Base-by-base conservation (phyloP, 371 early-diverging fungal genomes). In the Mucor ambiguus region DNA sequence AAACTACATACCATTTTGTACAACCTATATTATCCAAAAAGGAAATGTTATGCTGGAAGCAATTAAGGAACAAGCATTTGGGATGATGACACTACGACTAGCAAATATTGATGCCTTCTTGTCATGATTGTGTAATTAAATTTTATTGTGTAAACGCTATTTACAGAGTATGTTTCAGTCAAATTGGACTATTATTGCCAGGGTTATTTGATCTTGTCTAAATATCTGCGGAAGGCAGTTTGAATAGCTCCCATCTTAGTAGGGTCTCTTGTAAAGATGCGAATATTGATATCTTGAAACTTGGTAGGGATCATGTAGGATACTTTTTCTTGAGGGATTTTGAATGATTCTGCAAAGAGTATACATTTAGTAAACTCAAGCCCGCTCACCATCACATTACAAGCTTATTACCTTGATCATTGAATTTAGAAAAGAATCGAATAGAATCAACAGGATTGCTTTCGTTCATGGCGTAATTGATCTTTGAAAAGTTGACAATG, bases 361-460 rank as follows among this genome's bases (percentile, higher is more conserved):
- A 30, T 30, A 30, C n/a, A 2, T 18, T 18, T 18, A 43, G n/a
- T 24, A 46, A 1, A 6, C 1, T 1, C 24, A 22, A 46, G 30
- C n/a, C 16, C 16, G 4, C n/a, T 5, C 18, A 16, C 8, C 12
- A 43, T 43, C 6, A 43, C 0, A n/a, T n/a, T n/a, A n/a, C n/a
- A n/a, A n/a, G 5, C 1, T 2, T 18, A 43, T 55, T 75, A 84
- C 89, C 83, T 37, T 78, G 59, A 22, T 77, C 72, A 54, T 87
- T 82, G 64, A 80, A 88, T 68, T 93, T 93, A 9, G 87, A 88
- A 74, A 83, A 96, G 64, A 97, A 96, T 33, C 84, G 84, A 60
- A 96, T 85, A 11, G 78, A 79, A 55, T 96, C 94, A 2, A 96
- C 91, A 0, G 98, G 97, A 66, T 97, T 96, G 24, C 82, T 75